These are phyloP conservation scores for Pseudogymnoascus sp. DNA, from an alignment of 2,329 filamentous ascomycete genomes.

Conservation along the genomic window DNA sequence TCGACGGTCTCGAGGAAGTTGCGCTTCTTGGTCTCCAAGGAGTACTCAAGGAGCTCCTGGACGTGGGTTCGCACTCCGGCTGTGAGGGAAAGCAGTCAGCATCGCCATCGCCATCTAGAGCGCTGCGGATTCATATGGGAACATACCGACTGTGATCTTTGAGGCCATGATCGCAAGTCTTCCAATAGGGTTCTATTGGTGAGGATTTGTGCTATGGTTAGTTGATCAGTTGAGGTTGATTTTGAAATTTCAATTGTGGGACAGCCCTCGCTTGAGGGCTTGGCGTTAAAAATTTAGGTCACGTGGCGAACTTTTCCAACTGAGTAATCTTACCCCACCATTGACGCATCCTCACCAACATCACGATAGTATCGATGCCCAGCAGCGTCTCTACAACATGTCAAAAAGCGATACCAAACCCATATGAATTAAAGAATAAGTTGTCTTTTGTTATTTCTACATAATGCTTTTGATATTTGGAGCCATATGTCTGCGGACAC, in stretches of 20 bases:
- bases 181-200: conserved; percentile 71
- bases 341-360: background rate
- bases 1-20: conserved; percentile 96
- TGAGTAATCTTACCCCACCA: conserved; percentile 1
- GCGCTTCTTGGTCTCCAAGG: conserved; percentile 89
- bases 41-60: conserved; percentile 90
- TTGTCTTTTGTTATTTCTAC: background rate
- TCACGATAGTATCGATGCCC: background rate
- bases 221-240: background rate
- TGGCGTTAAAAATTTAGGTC: background rate
- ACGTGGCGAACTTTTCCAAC: background rate
- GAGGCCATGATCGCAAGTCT: conserved; percentile 78
- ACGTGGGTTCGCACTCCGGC: conserved; percentile 96
- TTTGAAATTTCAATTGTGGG: conserved; percentile 9
- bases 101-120: background rate
- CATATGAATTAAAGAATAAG: background rate
- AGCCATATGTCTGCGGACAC: background rate
- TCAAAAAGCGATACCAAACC: background rate
- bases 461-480: background rate
- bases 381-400: too few species aligned
- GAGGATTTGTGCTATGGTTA: conserved; percentile 42
- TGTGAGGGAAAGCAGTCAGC: conserved; percentile 39
- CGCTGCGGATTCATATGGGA: conserved; percentile 6
- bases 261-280: conserved; percentile 4
- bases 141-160: conserved; percentile 71